Conservation (phyloP, 2,329 filamentous ascomycete species). For the Bimuria novae-zelandiae region DNA sequence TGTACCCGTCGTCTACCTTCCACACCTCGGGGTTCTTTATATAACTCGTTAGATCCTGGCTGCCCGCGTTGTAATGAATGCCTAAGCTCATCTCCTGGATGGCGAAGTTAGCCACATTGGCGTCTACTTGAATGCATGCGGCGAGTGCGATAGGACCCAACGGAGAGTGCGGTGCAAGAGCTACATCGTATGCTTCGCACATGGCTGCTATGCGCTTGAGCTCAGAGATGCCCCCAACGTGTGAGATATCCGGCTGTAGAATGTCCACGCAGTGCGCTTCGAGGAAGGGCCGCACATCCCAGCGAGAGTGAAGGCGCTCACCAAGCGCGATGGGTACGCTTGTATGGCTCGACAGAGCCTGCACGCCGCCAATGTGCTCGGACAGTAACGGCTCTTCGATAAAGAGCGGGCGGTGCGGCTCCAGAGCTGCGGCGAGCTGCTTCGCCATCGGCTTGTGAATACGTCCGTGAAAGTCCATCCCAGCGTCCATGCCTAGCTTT, state of each 20-base stretch:
- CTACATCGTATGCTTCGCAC: slow-evolving; percentile 74
- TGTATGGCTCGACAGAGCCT: slow-evolving; percentile 61
- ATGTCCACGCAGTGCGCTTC: slow-evolving; percentile 71
- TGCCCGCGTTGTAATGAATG: slow-evolving; percentile 72
- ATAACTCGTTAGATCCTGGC: slow-evolving; percentile 60
- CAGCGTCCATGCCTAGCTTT: slow-evolving; percentile 70
- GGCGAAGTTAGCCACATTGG: slow-evolving; percentile 64
- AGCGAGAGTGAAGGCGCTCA: slow-evolving; percentile 71
- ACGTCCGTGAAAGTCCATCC: slow-evolving; percentile 77
- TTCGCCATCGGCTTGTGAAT: slow-evolving; percentile 82
- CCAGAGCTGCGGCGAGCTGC: slow-evolving; percentile 69
- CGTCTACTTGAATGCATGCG: slow-evolving; percentile 69
- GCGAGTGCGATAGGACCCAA: slow-evolving; percentile 74
- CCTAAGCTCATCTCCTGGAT: slow-evolving; percentile 81
- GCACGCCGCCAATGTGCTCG: slow-evolving; percentile 70
- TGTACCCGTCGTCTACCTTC: slow-evolving; percentile 68
- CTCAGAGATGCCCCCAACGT: slow-evolving; percentile 75
- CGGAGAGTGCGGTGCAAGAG: slow-evolving; percentile 74
- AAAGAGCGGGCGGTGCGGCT: slow-evolving; percentile 72
- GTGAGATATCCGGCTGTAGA: slow-evolving; percentile 73
- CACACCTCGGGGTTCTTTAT: slow-evolving; percentile 68
- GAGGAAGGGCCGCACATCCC: slow-evolving; percentile 75
- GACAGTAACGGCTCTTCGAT: slow-evolving; percentile 75
- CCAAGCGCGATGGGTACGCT: slow-evolving; percentile 72
- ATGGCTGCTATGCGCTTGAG: slow-evolving; percentile 70